These are phyloP conservation scores for Chrysoporthe puriensis DNA, from an alignment of 2,329 filamentous ascomycete genomes.

Conservation along the genomic window DNA sequence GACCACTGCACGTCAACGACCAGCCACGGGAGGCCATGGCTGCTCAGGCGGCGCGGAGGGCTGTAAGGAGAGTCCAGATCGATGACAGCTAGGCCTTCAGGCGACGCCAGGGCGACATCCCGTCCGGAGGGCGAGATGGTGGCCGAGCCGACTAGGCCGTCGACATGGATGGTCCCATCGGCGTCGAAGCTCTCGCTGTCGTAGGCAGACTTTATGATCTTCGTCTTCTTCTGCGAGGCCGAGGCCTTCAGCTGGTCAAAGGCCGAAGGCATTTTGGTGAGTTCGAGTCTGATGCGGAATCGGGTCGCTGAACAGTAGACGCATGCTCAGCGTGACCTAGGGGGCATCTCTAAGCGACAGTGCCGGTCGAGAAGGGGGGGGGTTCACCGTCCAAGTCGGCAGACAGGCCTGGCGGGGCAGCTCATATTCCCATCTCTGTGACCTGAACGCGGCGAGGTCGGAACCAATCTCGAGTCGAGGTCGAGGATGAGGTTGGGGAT, in stretches of 20 bases:
- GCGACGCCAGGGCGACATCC: slow-evolving; percentile 88
- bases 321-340: neutral
- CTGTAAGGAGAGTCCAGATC: slow-evolving; percentile 90
- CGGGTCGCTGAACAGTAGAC: neutral
- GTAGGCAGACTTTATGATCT: slow-evolving; percentile 68
- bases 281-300: slow-evolving; percentile 3
- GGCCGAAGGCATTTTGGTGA: slow-evolving; percentile 49
- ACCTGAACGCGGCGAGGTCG: too few relatives aligned
- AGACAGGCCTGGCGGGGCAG: neutral
- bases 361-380: neutral
- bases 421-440: neutral
- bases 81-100: slow-evolving; percentile 87
- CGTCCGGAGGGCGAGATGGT: slow-evolving; percentile 90
- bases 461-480: too few relatives aligned
- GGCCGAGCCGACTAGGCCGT: slow-evolving; percentile 81
- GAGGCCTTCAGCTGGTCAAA: slow-evolving; percentile 50
- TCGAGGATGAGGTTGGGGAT: too few relatives aligned
- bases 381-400: neutral
- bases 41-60: slow-evolving; percentile 77
- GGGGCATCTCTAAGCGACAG: neutral
- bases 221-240: slow-evolving; percentile 58
- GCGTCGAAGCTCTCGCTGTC: slow-evolving; percentile 88
- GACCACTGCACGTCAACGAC: slow-evolving; percentile 98
- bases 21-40: slow-evolving; percentile 88
- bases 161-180: slow-evolving; percentile 82